Percentiles rank a stretch among this genome's conserved stretches.
phyloP scores from a whole-genome alignment of 169 alveolate genomes.

The Plasmodium yoelii region DNA sequence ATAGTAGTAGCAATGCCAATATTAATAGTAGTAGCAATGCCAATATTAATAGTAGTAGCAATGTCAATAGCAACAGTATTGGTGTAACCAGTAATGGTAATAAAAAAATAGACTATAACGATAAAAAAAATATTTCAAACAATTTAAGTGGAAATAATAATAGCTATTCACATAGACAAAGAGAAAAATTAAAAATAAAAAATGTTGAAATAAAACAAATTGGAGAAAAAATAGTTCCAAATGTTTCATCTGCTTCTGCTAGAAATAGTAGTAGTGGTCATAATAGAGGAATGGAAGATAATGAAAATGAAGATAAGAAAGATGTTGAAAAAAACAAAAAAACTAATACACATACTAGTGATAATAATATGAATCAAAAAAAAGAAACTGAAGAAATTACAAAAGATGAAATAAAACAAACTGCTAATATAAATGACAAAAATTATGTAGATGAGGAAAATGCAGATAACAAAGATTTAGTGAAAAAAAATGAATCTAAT shows the following conservation, averaged over 20 bases:
- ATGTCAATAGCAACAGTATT: background rate
- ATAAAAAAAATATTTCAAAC: background rate
- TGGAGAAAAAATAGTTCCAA: conserved; percentile 23
- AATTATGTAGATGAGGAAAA: no score
- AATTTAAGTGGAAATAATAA: background rate
- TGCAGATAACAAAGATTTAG: no score
- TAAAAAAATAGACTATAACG: background rate
- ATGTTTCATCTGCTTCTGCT: background rate
- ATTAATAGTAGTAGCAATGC: background rate
- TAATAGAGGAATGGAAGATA: background rate
- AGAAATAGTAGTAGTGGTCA: background rate
- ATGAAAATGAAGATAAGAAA: conserved; percentile 2
- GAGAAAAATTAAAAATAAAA: conserved; percentile 73
- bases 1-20: background rate
- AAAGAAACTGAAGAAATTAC: background rate
- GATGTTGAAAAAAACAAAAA: background rate
- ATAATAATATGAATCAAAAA: conserved; percentile 1
- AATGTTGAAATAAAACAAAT: conserved; percentile 73
- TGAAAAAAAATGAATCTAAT: no score
- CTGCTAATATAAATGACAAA: no score
- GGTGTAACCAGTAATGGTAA: conserved; percentile 3
- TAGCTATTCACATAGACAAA: conserved; percentile 37
- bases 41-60: background rate
- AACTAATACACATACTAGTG: background rate
- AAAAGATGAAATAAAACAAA: no score